phyloP scores from a whole-genome alignment of 768 basidiomycete genomes.

The Pulveroboletus sp. region DNA sequence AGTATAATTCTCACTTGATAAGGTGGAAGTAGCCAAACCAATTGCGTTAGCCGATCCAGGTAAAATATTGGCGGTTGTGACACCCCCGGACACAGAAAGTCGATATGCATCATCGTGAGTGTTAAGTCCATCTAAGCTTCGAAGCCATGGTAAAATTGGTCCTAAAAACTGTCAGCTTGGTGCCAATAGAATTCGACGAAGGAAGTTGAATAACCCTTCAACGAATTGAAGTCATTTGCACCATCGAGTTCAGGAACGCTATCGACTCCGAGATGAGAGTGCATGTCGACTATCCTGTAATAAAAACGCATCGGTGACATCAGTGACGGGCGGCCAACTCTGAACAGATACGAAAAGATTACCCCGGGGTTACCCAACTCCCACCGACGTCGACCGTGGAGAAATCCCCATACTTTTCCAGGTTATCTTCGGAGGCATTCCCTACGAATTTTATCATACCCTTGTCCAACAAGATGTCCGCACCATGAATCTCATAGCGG shows the following conservation, averaged over 20 bases:
- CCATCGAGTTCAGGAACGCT: conserved; percentile 53
- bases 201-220: conserved; percentile 34
- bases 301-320: conserved; percentile 32
- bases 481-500: conserved; percentile 34
- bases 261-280: conserved; percentile 76
- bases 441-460: conserved; percentile 34
- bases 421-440: conserved; percentile 38
- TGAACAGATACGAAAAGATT: conserved; percentile 21
- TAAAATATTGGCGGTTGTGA: conserved; percentile 78
- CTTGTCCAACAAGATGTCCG: conserved; percentile 38
- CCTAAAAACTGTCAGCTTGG: conserved; percentile 23
- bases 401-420: conserved; percentile 39
- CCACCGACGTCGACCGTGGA: conserved; percentile 56
- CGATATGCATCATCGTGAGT: conserved; percentile 76
- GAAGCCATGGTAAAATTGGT: conserved; percentile 70
- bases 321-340: conserved; percentile 30
- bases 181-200: neutral
- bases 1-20: conserved; percentile 4
- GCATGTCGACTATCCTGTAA: conserved; percentile 54
- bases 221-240: conserved; percentile 58
- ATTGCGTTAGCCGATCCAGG: conserved; percentile 76
- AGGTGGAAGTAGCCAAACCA: conserved; percentile 39
- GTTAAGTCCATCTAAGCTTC: conserved; percentile 80
- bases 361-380: conserved; percentile 70
- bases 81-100: conserved; percentile 79